phyloP scores from a whole-genome alignment of 1,139 yeast genomes.

The Yamadazyma friedrichii region DNA sequence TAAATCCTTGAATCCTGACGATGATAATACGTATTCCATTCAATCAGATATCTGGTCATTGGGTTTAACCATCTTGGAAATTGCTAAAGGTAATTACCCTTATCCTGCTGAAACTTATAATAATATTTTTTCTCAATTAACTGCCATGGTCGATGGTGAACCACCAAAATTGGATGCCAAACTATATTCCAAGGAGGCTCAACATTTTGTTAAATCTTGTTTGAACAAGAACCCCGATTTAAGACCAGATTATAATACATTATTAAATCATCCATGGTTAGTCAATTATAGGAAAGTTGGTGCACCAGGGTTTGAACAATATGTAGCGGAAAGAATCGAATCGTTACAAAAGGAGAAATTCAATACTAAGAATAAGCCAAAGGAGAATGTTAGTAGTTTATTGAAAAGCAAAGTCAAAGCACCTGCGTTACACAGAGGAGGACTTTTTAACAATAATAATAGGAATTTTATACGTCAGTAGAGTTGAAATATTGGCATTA shows the following conservation, averaged over 20 bases:
- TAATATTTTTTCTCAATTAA: slow-evolving; percentile 86
- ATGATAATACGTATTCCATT: slow-evolving; percentile 81
- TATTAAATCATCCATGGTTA: slow-evolving; percentile 84
- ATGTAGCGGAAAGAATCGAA: slow-evolving; percentile 33
- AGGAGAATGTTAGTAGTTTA: slow-evolving; percentile 36
- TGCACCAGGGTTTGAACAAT: slow-evolving; percentile 43
- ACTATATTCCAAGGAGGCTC: slow-evolving; percentile 71
- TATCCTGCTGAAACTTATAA: slow-evolving; percentile 93
- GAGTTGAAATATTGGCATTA: too few relatives aligned
- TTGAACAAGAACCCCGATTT: slow-evolving; percentile 75
- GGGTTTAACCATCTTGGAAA: slow-evolving; percentile 84
- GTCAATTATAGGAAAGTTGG: slow-evolving; percentile 31
- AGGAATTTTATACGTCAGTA: slow-evolving; percentile 12
- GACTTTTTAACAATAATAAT: slow-evolving; percentile 20
- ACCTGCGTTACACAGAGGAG: slow-evolving; percentile 46
- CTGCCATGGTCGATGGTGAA: slow-evolving; percentile 95
- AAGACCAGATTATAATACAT: slow-evolving; percentile 78
- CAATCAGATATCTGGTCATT: slow-evolving; percentile 97
- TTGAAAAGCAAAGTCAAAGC: slow-evolving; percentile 40
- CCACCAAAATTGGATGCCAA: slow-evolving; percentile 69
- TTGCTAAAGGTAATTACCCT: slow-evolving; percentile 90
- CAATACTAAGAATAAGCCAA: slow-evolving; percentile 14
- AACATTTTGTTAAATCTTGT: slow-evolving; percentile 76
- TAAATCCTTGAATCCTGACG: slow-evolving; percentile 57
- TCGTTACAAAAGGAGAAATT: slow-evolving; percentile 23